Conservation (phyloP, 2,329 filamentous ascomycete species). For the Drechslerella dactyloides region DNA sequence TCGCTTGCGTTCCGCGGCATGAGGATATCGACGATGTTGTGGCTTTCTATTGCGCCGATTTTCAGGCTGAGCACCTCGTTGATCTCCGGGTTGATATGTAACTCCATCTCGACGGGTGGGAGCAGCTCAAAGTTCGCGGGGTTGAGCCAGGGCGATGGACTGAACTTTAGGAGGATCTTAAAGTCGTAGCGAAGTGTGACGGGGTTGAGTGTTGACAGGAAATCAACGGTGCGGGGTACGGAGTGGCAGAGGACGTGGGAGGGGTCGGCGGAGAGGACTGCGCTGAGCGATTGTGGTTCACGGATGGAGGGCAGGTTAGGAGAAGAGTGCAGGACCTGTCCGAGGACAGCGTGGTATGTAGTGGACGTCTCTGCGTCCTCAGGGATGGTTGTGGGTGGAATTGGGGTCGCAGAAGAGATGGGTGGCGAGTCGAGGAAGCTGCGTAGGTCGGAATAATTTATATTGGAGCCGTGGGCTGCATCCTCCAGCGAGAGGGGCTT, state of each 20-base stretch:
- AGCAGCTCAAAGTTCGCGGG: conserved; percentile 52
- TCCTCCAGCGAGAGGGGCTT: conserved; percentile 16
- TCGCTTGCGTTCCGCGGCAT: conserved; percentile 53
- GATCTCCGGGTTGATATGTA: conserved; percentile 49
- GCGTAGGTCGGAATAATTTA: conserved; percentile 26
- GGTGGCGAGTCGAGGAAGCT: conserved; percentile 27
- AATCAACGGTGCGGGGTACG: conserved; percentile 44
- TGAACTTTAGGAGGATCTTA: conserved; percentile 51
- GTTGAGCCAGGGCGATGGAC: conserved; percentile 53
- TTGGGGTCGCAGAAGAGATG: neutral
- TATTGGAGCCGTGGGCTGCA: conserved; percentile 22
- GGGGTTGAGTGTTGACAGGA: conserved; percentile 36
- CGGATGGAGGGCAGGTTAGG: conserved; percentile 40
- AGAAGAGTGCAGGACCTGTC: conserved; percentile 49
- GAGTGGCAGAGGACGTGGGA: conserved; percentile 50
- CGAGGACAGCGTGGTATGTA: conserved; percentile 36
- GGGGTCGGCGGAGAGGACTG: conserved; percentile 7
- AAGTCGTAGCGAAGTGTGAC: conserved; percentile 47
- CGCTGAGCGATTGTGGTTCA: conserved; percentile 24
- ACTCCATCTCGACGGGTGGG: conserved; percentile 53
- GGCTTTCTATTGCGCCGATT: conserved; percentile 51
- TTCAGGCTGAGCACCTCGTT: conserved; percentile 47
- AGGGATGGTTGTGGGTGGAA: conserved; percentile 6
- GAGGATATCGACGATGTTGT: conserved; percentile 52
- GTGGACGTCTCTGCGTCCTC: conserved; percentile 26